phyloP scores from a whole-genome alignment of 2,329 filamentous ascomycete genomes.

The Fusarium camptoceras region DNA sequence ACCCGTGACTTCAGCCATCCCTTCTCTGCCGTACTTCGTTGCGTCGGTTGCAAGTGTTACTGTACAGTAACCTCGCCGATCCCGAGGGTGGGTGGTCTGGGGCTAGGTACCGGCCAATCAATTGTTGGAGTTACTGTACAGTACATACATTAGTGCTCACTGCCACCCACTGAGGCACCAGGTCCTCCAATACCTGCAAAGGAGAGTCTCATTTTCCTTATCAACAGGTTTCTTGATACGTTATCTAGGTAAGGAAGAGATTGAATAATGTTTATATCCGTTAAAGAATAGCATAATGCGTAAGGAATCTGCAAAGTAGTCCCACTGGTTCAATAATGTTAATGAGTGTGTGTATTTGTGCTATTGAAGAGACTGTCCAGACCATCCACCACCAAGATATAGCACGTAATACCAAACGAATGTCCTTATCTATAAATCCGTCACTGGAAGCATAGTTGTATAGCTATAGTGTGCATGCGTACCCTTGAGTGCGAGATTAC shows the following conservation, averaged over 20 bases:
- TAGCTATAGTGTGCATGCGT: too few species aligned
- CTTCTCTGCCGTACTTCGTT: background rate
- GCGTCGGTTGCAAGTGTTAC: background rate
- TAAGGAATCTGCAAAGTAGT: background rate
- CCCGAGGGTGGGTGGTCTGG: background rate
- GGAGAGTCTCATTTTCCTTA: background rate
- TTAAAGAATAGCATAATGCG: too few species aligned
- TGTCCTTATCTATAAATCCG: background rate
- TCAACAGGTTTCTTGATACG: background rate
- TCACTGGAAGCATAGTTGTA: background rate
- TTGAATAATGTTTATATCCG: background rate
- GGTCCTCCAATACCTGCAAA: background rate
- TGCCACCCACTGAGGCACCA: background rate
- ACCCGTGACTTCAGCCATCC: background rate
- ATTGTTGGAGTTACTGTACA: constrained; percentile 12
- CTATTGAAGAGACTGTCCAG: background rate
- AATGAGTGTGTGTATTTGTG: background rate
- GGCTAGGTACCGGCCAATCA: background rate
- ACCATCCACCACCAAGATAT: background rate
- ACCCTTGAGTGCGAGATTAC: background rate
- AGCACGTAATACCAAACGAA: background rate
- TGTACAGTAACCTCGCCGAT: constrained; percentile 15
- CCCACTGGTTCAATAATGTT: background rate
- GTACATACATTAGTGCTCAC: constrained; percentile 24
- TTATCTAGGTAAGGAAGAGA: background rate